These are phyloP conservation scores for Hypoxylon sp. DNA, from an alignment of 2,329 filamentous ascomycete species.

Conservation along the genomic window DNA sequence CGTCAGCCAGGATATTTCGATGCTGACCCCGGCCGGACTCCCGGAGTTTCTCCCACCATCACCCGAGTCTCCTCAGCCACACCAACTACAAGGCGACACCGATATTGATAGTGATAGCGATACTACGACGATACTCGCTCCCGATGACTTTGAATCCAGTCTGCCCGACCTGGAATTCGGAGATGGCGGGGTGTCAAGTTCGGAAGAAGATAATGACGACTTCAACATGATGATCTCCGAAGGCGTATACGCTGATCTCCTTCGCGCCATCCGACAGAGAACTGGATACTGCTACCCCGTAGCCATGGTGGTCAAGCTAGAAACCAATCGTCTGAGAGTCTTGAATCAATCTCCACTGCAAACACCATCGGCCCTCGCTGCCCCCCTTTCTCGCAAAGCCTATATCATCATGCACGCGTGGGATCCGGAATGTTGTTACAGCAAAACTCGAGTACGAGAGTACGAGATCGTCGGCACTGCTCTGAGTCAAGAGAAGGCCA, in stretches of 20 bases:
- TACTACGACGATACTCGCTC: not conserved
- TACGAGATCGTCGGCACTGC: not conserved
- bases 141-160: not conserved
- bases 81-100: not conserved
- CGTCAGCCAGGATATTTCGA: not conserved
- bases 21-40: not conserved
- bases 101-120: not conserved
- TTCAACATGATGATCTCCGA: not conserved
- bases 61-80: not conserved
- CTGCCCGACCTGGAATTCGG: not conserved
- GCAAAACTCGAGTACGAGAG: not conserved
- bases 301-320: constrained; percentile 10
- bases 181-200: not conserved
- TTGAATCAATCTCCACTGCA: not conserved
- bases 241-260: constrained; percentile 1
- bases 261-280: not conserved
- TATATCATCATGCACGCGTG: constrained; percentile 2
- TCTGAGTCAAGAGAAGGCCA: constrained; percentile 7
- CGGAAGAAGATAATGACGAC: not conserved
- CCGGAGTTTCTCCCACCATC: not conserved
- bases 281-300: constrained; percentile 4
- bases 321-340: not conserved
- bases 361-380: not conserved
- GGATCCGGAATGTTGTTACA: not conserved
- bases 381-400: not conserved